Evolutionary conservation across 179 eudicot genomes (phyloP), one percentile per base, ranked within the genome.

Genomic region (Spergularia azorica): DNA sequence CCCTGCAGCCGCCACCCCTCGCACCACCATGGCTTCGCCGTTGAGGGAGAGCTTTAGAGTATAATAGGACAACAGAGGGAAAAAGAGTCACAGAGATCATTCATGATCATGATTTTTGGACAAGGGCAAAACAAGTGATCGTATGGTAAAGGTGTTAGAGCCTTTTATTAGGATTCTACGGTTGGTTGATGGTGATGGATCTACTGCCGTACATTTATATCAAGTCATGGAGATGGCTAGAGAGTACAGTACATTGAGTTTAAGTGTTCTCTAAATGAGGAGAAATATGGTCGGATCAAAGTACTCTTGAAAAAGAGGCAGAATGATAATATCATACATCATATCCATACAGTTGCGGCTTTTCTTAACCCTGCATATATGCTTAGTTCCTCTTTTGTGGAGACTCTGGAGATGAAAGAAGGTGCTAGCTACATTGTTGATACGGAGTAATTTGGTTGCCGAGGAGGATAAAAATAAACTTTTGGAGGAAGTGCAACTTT

Each of bases 181-280:
- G 2, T 46, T 67, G 20, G 55, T 67, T 67, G 71, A 67, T 67
- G 32, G 71, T 67, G 71, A 67, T 14, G 71, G 71, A 12, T 67
- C 63, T 26, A 71, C 18, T 5, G 38, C 21, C 26, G 63, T 51
- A 20, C 56, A 71, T 71, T 71, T 71, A 54, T 71, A 57, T 56
- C 16, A 54, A 71, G 75, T 50, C 9, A 57, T 71, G 75, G 50
- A 26, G 18, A 71, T 55, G 63, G 75, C 14, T 21, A 21, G 21
- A 21, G 21, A 32, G 18, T 10, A 39, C 21, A 67, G n/a, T 41
- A 60, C 9, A 18, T 70, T 70, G 43, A 52, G 12, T 18, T 50
- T 9, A 70, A 51, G 43, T 18, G 11, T 20, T 26, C 6, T 51
- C 60, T 17, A 14, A 39, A 67, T 39, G 18, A 32, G 11, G 50